Evolutionary conservation across 2,329 filamentous ascomycete genomes (phyloP), one percentile per base, ranked within the genome.

Genomic region (Nannizziopsis barbatae): DNA sequence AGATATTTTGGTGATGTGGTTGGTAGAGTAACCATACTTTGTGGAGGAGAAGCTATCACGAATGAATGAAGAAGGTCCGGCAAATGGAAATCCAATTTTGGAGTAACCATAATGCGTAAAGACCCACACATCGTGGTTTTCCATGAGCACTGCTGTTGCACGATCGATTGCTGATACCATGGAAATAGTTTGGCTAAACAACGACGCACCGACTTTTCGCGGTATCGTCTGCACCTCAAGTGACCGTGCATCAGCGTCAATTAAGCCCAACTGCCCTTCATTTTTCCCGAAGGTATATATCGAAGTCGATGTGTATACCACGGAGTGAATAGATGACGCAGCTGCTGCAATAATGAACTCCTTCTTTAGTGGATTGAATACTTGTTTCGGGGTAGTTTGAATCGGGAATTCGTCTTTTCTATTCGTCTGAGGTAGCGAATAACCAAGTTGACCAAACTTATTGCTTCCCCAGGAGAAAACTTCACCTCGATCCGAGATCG

Each of bases 51-150:
- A 81, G 45, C 78, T 80, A 48, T 77, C 74, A 50, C 77, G 75
- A 18, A 90, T 72, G 38, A 83, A 81, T 52, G 79, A 79, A 51
- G 83, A 87, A 15, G 76, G 76, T 5, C 79, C 76, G 55, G 89
- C 84, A 31, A 86, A 71, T 0, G 87, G 85, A 54, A 96, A 95
- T 40, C 80, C 81, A 47, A 96, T 75, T 54, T 87, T 86, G n/a
- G 88, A 87, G 62, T 95, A 96, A 3, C 90, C 90, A 59, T 94
- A 96, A 56, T 93, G 93, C 0, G 88, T 90, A 58, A 98, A 95
- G 0, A 98, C 83, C 74, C 85, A 93, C 8, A 96, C 87, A 15
- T 88, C 87, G 56, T 85, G 81, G 57, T 88, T 94, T 42, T 88
- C 83, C 2, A 98, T 75, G 22, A 98, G 69, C 53, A 88, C 84